These are phyloP conservation scores for Nitzschia inconspicua DNA, from an alignment of 108 stramenopile genomes.

Conservation along the genomic window DNA sequence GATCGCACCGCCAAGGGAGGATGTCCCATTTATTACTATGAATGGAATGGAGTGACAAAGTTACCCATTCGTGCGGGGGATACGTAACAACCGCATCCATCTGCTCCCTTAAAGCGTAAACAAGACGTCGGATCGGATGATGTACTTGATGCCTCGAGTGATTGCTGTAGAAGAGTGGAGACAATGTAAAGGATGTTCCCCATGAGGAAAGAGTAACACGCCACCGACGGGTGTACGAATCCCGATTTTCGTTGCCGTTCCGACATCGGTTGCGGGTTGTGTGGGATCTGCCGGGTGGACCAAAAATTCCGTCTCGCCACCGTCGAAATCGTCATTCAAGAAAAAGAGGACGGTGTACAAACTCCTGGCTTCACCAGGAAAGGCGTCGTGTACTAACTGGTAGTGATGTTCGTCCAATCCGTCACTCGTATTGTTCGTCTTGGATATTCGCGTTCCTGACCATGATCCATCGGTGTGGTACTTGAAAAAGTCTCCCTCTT, in stretches of 20 bases:
- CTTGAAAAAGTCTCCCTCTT: constrained; percentile 29
- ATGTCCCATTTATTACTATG: constrained; percentile 60
- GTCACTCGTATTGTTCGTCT: not conserved
- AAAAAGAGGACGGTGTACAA: constrained; percentile 55
- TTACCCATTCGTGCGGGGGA: too few relatives aligned
- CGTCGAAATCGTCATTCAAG: constrained; percentile 68
- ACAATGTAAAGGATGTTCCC: constrained; percentile 42
- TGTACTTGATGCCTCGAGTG: constrained; percentile 47
- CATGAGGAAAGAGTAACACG: constrained; percentile 61
- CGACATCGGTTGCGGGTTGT: constrained; percentile 2
- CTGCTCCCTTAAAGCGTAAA: too few relatives aligned
- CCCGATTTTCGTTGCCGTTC: not conserved
- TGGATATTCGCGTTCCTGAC: constrained; percentile 36
- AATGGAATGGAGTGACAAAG: too few relatives aligned
- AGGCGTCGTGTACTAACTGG: constrained; percentile 20
- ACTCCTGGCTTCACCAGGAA: constrained; percentile 14
- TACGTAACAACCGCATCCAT: too few relatives aligned
- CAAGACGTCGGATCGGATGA: constrained; percentile 67
- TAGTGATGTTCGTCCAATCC: not conserved
- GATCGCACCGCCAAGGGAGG: constrained; percentile 42
- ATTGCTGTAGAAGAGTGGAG: constrained; percentile 65
- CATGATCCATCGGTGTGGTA: constrained; percentile 66
- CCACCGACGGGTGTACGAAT: constrained; percentile 40
- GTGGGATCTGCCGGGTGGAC: constrained; percentile 2
- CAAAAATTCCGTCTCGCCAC: constrained; percentile 58